Evolutionary conservation across 2,329 filamentous ascomycete species (phyloP).

Genomic region (Venturia carpophila): DNA sequence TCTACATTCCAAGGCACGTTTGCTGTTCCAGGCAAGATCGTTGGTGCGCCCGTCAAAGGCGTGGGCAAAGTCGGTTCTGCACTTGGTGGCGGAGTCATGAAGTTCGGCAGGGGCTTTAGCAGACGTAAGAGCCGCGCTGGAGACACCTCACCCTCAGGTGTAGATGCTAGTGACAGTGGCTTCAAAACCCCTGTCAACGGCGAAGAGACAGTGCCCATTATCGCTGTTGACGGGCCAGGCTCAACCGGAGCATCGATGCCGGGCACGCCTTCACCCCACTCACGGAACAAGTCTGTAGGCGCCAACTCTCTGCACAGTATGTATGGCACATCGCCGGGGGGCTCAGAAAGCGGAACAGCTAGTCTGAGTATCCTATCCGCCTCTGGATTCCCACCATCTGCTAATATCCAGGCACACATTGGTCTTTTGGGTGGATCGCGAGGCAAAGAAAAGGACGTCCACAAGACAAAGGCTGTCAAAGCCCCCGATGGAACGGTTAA

Average conservation of each 20-base stretch:
- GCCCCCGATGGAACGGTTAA: slow-evolving; percentile 54
- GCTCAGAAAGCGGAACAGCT: slow-evolving; percentile 63
- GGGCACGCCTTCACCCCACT: slow-evolving; percentile 25
- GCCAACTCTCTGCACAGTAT: slow-evolving; percentile 34
- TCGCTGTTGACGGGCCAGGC: slow-evolving; percentile 26
- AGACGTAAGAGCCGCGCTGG: slow-evolving; percentile 35
- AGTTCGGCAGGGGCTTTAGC: slow-evolving; percentile 69
- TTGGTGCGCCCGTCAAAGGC: slow-evolving; percentile 92
- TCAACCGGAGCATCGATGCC: slow-evolving; percentile 20
- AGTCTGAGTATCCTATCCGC: slow-evolving; percentile 74
- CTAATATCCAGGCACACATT: slow-evolving; percentile 72
- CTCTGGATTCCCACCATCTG: slow-evolving; percentile 63
- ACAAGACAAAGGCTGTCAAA: slow-evolving; percentile 91
- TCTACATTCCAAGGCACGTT: slow-evolving; percentile 92
- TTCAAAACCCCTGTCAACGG: slow-evolving; percentile 33
- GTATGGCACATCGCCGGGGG: slow-evolving; percentile 33
- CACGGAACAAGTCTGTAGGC: slow-evolving; percentile 30
- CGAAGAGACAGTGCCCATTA: slow-evolving; percentile 24
- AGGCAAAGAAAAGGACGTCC: slow-evolving; percentile 57
- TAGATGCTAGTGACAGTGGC: slow-evolving; percentile 30
- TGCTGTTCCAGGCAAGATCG: slow-evolving; percentile 75
- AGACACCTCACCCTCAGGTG: slow-evolving; percentile 32
- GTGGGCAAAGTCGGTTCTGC: slow-evolving; percentile 65
- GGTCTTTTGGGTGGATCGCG: slow-evolving; percentile 59
- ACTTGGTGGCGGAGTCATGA: slow-evolving; percentile 72